Percentiles rank a stretch among this genome's conserved stretches.
Conservation (phyloP, 768 basidiomycete species). For the Boletus bicolor region DNA sequence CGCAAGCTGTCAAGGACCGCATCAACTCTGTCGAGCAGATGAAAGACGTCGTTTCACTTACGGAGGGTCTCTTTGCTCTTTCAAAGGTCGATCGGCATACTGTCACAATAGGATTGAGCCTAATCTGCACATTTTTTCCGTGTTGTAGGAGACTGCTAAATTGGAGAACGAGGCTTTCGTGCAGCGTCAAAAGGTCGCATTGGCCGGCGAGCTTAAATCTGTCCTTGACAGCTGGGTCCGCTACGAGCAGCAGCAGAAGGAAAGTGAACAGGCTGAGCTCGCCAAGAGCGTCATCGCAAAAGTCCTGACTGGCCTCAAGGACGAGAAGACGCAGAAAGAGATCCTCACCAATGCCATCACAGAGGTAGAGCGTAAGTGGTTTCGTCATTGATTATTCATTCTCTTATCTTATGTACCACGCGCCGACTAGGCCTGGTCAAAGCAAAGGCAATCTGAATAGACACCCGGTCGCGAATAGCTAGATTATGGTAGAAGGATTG, state of each 20-base stretch:
- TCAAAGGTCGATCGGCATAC: conserved; percentile 64
- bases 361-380: conserved; percentile 90
- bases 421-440: conserved; percentile 73
- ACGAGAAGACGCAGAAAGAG: conserved; percentile 88
- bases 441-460: conserved; percentile 79
- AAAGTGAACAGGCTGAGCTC: conserved; percentile 92
- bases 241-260: conserved; percentile 94
- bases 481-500: conserved; percentile 27
- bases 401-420: conserved; percentile 1
- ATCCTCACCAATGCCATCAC: conserved; percentile 74
- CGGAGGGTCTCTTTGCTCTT: conserved; percentile 84
- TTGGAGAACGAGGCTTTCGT: conserved; percentile 89
- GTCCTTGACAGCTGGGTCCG: conserved; percentile 99
- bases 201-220: conserved; percentile 86
- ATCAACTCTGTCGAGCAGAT: conserved; percentile 89
- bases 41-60: conserved; percentile 93
- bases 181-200: conserved; percentile 81
- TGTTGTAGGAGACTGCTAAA: conserved; percentile 78
- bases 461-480: conserved; percentile 15
- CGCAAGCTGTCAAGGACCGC: conserved; percentile 87
- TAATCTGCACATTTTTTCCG: neutral
- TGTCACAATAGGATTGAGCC: neutral
- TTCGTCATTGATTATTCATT: neutral
- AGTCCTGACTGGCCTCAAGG: conserved; percentile 76
- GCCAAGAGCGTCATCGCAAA: conserved; percentile 85